A percentile compares a stretch with the other conserved stretches of the same genome.
Evolutionary conservation across 2,329 filamentous ascomycete genomes (phyloP).

Genomic region (Penicillium paneum): DNA sequence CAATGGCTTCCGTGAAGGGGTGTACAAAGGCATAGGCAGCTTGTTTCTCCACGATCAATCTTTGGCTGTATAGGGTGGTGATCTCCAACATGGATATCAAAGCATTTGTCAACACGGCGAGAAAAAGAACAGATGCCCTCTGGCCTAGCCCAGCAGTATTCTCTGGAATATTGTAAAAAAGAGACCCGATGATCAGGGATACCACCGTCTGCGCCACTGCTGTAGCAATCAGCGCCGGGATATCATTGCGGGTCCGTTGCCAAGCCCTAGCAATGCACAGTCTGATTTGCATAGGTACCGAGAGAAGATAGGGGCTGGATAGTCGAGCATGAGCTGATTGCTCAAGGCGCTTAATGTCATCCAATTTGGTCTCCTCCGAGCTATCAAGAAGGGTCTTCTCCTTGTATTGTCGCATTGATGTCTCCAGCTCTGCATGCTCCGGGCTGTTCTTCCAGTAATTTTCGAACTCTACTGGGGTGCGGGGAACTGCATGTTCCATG

Average conservation of each 20-base stretch:
- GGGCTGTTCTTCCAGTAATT: constrained; percentile 39
- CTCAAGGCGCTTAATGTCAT: constrained; percentile 21
- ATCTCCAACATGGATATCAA: constrained; percentile 3
- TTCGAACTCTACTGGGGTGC: constrained; percentile 65
- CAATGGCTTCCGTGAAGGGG: constrained; percentile 65
- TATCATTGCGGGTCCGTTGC: constrained; percentile 47
- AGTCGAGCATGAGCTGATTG: constrained; percentile 31
- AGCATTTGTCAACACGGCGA: constrained; percentile 1
- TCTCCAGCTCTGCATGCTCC: constrained; percentile 30
- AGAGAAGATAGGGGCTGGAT: constrained; percentile 68
- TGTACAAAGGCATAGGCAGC: constrained; percentile 84
- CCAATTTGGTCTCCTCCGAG: constrained; percentile 23
- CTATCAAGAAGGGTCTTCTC: constrained; percentile 24
- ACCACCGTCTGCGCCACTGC: background rate
- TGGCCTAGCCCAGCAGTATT: constrained; percentile 69
- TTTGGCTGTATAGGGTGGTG: background rate
- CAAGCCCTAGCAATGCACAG: constrained; percentile 77
- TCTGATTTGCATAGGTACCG: constrained; percentile 67
- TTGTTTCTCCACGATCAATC: constrained; percentile 91
- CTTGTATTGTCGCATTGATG: constrained; percentile 31
- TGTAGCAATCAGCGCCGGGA: background rate
- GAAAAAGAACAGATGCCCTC: constrained; percentile 61
- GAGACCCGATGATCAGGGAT: constrained; percentile 25
- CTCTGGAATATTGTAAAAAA: constrained; percentile 64
- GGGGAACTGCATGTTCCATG: constrained; percentile 59